phyloP scores from a whole-genome alignment of 345 rosid species.

The Citrus maxima region DNA sequence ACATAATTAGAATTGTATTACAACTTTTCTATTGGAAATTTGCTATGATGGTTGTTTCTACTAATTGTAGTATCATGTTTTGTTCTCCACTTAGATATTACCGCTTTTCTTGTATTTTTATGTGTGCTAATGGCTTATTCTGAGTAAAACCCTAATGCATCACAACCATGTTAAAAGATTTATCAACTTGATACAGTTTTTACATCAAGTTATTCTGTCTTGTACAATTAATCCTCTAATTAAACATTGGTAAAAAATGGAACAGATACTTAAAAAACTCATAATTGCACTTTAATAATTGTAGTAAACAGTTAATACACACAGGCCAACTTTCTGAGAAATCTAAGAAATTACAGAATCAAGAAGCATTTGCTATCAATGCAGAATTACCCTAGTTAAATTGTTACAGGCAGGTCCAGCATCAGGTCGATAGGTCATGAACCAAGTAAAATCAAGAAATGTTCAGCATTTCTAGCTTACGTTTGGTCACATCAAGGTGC shows the following conservation, averaged over 20 bases:
- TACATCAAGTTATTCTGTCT: not conserved
- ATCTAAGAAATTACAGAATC: not conserved
- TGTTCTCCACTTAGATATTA: not conserved
- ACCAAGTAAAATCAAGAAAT: conserved; percentile 8
- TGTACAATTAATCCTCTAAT: not conserved
- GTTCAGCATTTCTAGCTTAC: conserved; percentile 39
- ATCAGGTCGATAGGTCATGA: not conserved
- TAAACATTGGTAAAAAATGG: not conserved
- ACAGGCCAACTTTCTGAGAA: not conserved
- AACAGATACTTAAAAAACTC: not conserved
- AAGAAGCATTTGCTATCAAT: too few species aligned
- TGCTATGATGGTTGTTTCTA: not conserved
- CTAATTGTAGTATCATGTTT: not conserved
- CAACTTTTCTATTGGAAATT: not conserved
- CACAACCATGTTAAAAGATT: too few species aligned
- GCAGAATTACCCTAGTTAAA: not conserved
- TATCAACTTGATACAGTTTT: too few species aligned
- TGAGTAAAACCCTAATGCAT: too few species aligned
- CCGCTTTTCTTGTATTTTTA: too few species aligned
- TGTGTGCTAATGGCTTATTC: too few species aligned
- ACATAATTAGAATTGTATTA: not conserved
- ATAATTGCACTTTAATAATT: not conserved
- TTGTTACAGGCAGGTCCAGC: not conserved
- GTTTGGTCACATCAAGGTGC: conserved; percentile 38
- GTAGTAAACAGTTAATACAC: not conserved